Conservation (phyloP, 768 basidiomycete species). For the Suillus discolor region DNA sequence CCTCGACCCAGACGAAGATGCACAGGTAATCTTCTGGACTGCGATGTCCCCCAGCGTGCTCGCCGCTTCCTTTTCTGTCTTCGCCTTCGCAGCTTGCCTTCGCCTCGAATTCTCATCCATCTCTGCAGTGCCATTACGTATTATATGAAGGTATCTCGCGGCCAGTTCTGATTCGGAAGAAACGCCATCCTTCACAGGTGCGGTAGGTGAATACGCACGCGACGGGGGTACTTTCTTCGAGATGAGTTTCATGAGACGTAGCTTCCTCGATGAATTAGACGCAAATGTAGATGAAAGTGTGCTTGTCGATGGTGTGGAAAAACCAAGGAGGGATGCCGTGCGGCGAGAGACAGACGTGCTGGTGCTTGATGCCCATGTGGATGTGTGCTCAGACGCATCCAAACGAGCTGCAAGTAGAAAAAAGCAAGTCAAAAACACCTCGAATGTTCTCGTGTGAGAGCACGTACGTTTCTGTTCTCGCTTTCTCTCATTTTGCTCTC, state of each 20-base stretch:
- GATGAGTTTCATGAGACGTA: not conserved
- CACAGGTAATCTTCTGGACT: not conserved
- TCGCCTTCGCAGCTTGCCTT: slow-evolving; percentile 23
- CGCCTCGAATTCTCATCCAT: slow-evolving; percentile 28
- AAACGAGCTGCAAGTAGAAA: not conserved
- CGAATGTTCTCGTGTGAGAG: too few species aligned
- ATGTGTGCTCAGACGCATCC: not conserved
- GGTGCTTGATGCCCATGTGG: not conserved
- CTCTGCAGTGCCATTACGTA: slow-evolving; percentile 22
- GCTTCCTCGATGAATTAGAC: not conserved
- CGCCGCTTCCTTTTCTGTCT: slow-evolving; percentile 16
- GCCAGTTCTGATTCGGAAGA: not conserved
- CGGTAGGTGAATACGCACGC: not conserved
- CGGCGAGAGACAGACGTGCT: not conserved
- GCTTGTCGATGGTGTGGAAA: not conserved
- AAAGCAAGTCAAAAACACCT: not conserved
- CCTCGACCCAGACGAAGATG: not conserved
- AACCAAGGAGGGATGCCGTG: not conserved
- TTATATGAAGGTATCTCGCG: slow-evolving; percentile 9
- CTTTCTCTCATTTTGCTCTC: not conserved
- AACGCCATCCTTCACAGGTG: not conserved
- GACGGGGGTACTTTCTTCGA: slow-evolving; percentile 1
- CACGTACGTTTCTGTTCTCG: not conserved
- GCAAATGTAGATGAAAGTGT: not conserved
- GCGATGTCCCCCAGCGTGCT: not conserved